Conservation (phyloP, 129 eudicot genomes). For the Ambrosia artemisiifolia region DNA sequence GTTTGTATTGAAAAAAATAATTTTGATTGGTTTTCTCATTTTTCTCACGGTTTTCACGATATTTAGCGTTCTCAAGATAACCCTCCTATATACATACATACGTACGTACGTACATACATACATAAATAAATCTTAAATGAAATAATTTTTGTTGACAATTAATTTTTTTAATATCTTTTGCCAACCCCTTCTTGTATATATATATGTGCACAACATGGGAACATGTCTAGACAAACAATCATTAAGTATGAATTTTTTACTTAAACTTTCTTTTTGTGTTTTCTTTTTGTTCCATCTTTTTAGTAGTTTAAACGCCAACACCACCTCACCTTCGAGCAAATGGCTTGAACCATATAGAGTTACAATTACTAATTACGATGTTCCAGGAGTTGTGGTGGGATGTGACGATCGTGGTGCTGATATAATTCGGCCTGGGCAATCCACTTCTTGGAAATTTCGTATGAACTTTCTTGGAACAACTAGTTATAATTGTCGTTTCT, state of each 20-base stretch:
- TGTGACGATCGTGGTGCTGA: neutral
- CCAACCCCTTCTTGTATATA: neutral
- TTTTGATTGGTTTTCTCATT: no score
- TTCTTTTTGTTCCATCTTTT: neutral
- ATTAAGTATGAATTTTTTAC: neutral
- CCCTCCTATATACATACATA: no score
- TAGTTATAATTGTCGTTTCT: neutral
- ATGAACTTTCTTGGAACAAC: neutral
- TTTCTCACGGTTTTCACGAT: no score
- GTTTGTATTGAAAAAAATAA: no score
- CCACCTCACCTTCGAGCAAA: constrained; percentile 9
- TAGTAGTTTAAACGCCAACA: neutral
- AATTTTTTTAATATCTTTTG: neutral
- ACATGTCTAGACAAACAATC: neutral
- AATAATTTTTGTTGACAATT: neutral
- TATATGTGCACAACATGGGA: neutral
- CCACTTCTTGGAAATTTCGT: constrained; percentile 11
- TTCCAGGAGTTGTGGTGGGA: neutral
- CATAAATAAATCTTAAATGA: neutral
- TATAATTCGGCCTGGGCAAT: neutral
- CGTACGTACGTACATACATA: no score
- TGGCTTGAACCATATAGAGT: constrained; percentile 20
- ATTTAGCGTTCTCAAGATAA: no score
- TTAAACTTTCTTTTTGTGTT: neutral
- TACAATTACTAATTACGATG: neutral